phyloP scores from a whole-genome alignment of 1,284 basidiomycete genomes.

The Trametes sp. region DNA sequence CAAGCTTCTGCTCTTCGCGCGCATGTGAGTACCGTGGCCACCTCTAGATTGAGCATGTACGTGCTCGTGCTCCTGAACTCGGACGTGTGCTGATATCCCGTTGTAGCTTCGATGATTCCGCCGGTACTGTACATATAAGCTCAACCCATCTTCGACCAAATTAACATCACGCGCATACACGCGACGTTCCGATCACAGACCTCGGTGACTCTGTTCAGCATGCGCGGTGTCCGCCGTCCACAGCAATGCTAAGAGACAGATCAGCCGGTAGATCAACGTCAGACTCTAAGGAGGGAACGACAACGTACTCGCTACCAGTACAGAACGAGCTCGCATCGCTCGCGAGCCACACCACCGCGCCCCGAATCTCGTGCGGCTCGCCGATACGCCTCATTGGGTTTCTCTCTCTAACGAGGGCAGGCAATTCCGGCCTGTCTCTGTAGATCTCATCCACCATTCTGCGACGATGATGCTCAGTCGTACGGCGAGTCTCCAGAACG shows the following conservation, averaged over 20 bases:
- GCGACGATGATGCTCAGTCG: not conserved
- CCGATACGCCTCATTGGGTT: conserved; percentile 85
- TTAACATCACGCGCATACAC: no score
- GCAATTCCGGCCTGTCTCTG: conserved; percentile 69
- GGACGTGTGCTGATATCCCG: no score
- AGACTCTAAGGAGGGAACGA: not conserved
- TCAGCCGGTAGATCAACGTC: not conserved
- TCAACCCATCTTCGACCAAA: no score
- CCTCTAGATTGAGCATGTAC: no score
- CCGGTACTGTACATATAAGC: no score
- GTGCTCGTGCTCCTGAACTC: no score
- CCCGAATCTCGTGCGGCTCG: conserved; percentile 77
- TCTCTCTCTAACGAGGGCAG: conserved; percentile 68
- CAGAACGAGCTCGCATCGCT: conserved; percentile 80
- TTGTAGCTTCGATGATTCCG: no score
- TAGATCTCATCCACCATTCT: conserved; percentile 79
- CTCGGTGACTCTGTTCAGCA: conserved; percentile 51
- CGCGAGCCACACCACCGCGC: conserved; percentile 78
- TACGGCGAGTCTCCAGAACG: not conserved
- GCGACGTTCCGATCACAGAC: no score
- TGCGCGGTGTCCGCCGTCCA: conserved; percentile 73
- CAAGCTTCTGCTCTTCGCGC: no score
- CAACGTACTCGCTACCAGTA: conserved; percentile 74
- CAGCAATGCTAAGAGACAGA: conserved; percentile 59
- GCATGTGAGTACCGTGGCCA: no score